Evolutionary conservation across 345 rosid genomes (phyloP).

Genomic region (Psidium friedrichsthalianum): DNA sequence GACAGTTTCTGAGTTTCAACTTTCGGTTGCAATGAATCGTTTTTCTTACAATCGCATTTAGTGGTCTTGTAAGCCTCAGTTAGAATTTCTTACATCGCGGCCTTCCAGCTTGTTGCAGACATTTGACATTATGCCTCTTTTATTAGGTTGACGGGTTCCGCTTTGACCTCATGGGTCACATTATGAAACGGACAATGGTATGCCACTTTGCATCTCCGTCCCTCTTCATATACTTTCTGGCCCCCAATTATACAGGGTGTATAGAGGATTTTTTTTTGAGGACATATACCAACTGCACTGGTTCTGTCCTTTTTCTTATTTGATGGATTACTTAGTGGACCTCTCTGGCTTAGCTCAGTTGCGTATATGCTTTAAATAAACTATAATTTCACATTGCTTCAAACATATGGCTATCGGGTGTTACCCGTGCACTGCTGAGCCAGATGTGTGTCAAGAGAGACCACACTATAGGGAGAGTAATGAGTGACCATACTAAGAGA

Average conservation of each 20-base stretch:
- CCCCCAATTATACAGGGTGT: background rate
- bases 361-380: background rate
- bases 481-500: background rate
- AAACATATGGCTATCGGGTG: background rate
- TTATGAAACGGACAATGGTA: conserved; percentile 91
- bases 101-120: background rate
- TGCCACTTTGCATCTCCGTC: conserved; percentile 5
- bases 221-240: background rate
- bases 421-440: background rate
- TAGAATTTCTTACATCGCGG: background rate
- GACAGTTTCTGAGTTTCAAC: background rate
- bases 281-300: background rate
- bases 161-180: conserved; percentile 97
- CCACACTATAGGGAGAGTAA: background rate
- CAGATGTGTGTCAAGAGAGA: background rate
- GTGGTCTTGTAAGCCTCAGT: background rate
- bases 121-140: background rate
- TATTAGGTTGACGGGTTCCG: conserved; percentile 93
- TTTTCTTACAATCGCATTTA: background rate
- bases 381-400: background rate
- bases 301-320: background rate
- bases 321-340: background rate
- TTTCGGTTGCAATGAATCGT: background rate
- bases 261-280: background rate
- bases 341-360: background rate